Evolutionary conservation across 805 yeast species (phyloP).

Genomic region (Phaffomyces opuntiae): DNA sequence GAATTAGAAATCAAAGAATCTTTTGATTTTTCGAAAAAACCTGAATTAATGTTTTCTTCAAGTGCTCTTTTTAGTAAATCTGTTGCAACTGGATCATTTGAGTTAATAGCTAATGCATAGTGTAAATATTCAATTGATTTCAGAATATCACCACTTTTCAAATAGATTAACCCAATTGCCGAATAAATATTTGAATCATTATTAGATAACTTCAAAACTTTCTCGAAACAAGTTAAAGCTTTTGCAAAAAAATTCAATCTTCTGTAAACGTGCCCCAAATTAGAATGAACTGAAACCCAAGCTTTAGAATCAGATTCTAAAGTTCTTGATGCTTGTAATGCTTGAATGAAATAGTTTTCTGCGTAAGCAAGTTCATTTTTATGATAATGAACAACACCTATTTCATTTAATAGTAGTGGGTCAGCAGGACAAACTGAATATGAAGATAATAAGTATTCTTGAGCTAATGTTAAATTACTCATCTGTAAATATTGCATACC

Average conservation of each 20-base stretch:
- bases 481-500: slow-evolving; percentile 96
- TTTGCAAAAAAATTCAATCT: slow-evolving; percentile 52
- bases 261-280: slow-evolving; percentile 84
- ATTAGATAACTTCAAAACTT: slow-evolving; percentile 62
- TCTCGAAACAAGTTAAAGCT: slow-evolving; percentile 69
- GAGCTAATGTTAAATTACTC: slow-evolving; percentile 75
- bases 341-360: slow-evolving; percentile 62
- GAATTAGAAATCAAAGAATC: slow-evolving; percentile 20
- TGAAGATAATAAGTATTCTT: slow-evolving; percentile 75
- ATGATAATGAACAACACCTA: slow-evolving; percentile 89
- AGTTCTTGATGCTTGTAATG: slow-evolving; percentile 59
- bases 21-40: slow-evolving; percentile 25
- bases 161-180: slow-evolving; percentile 76
- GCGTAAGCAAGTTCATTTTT: slow-evolving; percentile 61
- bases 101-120: slow-evolving; percentile 69
- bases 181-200: slow-evolving; percentile 71
- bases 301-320: slow-evolving; percentile 75
- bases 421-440: slow-evolving; percentile 75
- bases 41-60: slow-evolving; percentile 40
- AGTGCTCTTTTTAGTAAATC: slow-evolving; percentile 78
- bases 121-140: slow-evolving; percentile 75
- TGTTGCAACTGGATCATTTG: slow-evolving; percentile 77
- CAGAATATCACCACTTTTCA: slow-evolving; percentile 56
- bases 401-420: slow-evolving; percentile 82
- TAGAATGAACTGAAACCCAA: slow-evolving; percentile 79